Conservation (phyloP, 2,329 filamentous ascomycete genomes). For the Penicillium polonicum region DNA sequence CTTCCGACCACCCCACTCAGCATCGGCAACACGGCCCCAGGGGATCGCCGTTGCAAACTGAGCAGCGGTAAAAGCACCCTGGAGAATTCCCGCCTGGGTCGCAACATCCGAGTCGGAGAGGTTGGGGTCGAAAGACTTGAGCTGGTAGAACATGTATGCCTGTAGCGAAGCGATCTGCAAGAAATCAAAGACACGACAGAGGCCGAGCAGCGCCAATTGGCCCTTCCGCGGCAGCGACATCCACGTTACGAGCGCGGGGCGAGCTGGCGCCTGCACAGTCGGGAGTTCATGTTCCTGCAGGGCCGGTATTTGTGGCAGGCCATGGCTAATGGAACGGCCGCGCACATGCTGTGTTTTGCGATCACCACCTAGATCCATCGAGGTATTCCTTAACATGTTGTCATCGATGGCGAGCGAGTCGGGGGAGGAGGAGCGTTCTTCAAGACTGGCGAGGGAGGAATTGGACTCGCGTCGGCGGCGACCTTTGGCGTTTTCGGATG, state of each 20-base stretch:
- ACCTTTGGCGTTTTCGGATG: slow-evolving; percentile 25
- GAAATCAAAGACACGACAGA: slow-evolving; percentile 44
- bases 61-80: slow-evolving; percentile 73
- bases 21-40: slow-evolving; percentile 70
- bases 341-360: slow-evolving; percentile 27
- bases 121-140: slow-evolving; percentile 67
- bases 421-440: slow-evolving; percentile 29
- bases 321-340: slow-evolving; percentile 30
- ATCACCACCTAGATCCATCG: slow-evolving; percentile 29
- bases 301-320: slow-evolving; percentile 22
- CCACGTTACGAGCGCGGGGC: slow-evolving; percentile 38
- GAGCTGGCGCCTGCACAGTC: slow-evolving; percentile 10
- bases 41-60: slow-evolving; percentile 79
- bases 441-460: slow-evolving; percentile 32
- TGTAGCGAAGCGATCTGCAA: slow-evolving; percentile 42
- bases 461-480: slow-evolving; percentile 37
- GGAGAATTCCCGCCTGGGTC: slow-evolving; percentile 70
- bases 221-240: slow-evolving; percentile 41
- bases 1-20: slow-evolving; percentile 68
- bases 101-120: slow-evolving; percentile 63
- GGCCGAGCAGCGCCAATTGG: slow-evolving; percentile 38
- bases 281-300: slow-evolving; percentile 23
- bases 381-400: slow-evolving; percentile 34
- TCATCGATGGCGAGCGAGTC: slow-evolving; percentile 22
- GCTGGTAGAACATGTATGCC: slow-evolving; percentile 81